Conservation (phyloP, 305 asterid species). For the Ilex paraguariensis region DNA sequence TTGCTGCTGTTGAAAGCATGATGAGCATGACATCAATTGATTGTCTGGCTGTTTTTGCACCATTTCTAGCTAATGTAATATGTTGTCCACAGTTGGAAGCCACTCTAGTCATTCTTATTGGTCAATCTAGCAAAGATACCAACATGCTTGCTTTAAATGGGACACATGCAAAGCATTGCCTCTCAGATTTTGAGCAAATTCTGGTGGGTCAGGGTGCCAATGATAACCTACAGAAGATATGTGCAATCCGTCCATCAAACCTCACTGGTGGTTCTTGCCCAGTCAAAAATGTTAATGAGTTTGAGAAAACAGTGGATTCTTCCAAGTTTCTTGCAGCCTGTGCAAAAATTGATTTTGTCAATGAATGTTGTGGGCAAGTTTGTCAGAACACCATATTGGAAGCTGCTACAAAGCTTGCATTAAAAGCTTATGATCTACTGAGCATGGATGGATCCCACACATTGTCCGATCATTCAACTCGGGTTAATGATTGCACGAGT, state of each 20-base stretch:
- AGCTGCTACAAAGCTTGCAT: slow-evolving; percentile 79
- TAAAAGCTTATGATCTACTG: slow-evolving; percentile 54
- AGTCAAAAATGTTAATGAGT: slow-evolving; percentile 56
- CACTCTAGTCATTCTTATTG: slow-evolving; percentile 68
- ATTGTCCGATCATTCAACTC: slow-evolving; percentile 57
- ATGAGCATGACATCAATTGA: slow-evolving; percentile 73
- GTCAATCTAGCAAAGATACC: slow-evolving; percentile 72
- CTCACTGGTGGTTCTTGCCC: slow-evolving; percentile 97
- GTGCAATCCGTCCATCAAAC: slow-evolving; percentile 70
- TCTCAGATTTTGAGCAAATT: slow-evolving; percentile 75
- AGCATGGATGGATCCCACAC: slow-evolving; percentile 41
- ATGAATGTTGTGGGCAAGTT: slow-evolving; percentile 89
- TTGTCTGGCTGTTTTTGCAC: slow-evolving; percentile 89
- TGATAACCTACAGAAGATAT: slow-evolving; percentile 55
- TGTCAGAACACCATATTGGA: slow-evolving; percentile 85
- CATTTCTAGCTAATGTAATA: slow-evolving; percentile 77
- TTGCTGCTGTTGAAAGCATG: slow-evolving; percentile 54
- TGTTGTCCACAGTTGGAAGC: slow-evolving; percentile 99
- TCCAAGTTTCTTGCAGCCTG: slow-evolving; percentile 80
- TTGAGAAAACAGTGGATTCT: slow-evolving; percentile 69
- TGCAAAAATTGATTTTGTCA: slow-evolving; percentile 67
- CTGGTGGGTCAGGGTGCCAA: slow-evolving; percentile 89
- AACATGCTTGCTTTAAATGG: slow-evolving; percentile 64
- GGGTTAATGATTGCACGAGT: slow-evolving; percentile 70
- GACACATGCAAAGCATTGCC: slow-evolving; percentile 68